Percentiles rank a stretch among this genome's conserved stretches.
Evolutionary conservation across 2,329 filamentous ascomycete species (phyloP).

Genomic region (Stromatinia cepivora): DNA sequence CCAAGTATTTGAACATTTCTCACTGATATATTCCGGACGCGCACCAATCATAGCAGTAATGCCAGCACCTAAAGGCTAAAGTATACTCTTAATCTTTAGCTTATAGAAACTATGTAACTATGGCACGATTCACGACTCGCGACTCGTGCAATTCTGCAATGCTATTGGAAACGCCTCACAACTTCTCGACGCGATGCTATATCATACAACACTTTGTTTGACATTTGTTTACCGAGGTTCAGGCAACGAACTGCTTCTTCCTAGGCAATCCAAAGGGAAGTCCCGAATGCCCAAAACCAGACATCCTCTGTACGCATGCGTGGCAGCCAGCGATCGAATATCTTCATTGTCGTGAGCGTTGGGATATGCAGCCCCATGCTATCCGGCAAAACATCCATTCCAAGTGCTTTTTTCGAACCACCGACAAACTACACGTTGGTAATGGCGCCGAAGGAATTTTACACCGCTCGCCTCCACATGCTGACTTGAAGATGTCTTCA

Average conservation of each 20-base stretch:
- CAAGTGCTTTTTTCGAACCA: not conserved
- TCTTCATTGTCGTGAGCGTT: constrained; percentile 8
- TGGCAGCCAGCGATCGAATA: constrained; percentile 21
- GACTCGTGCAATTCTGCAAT: not conserved
- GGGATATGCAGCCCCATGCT: constrained; percentile 10
- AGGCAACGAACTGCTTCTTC: constrained; percentile 1
- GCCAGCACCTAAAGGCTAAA: not conserved
- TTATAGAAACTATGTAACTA: not conserved
- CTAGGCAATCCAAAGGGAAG: not conserved
- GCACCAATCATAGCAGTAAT: not conserved
- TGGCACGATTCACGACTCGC: constrained; percentile 1
- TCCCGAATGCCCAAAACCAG: constrained; percentile 14
- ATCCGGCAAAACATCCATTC: constrained; percentile 10
- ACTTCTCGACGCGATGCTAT: not conserved
- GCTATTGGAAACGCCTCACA: not conserved
- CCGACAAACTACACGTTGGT: not conserved
- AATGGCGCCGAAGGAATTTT: constrained; percentile 15
- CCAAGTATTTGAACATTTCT: not conserved
- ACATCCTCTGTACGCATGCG: constrained; percentile 9
- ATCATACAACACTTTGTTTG: not conserved
- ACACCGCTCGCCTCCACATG: constrained; percentile 20
- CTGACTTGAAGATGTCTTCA: not conserved
- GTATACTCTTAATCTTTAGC: not conserved
- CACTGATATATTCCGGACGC: not conserved
- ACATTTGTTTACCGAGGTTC: constrained; percentile 17